Evolutionary conservation across 2,329 filamentous ascomycete species (phyloP).

Genomic region (Knufia fluminis): DNA sequence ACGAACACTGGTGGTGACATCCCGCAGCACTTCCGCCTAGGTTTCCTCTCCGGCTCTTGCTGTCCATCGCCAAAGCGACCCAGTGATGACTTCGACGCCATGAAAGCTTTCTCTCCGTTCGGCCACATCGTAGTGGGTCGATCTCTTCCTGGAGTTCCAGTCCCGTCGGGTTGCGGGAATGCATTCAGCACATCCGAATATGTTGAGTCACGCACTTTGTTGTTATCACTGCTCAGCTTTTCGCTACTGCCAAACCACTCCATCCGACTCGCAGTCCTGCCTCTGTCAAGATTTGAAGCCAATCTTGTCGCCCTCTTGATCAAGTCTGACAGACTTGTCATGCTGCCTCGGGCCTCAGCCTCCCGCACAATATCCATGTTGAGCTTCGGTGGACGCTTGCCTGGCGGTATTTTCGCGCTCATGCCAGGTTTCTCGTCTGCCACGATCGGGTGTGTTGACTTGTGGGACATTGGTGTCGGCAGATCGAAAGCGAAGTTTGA

Average conservation of each 20-base stretch:
- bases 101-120: constrained; percentile 22
- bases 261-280: constrained; percentile 54
- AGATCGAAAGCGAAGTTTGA: constrained; percentile 1
- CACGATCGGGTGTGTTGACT: constrained; percentile 12
- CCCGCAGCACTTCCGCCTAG: constrained; percentile 61
- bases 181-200: constrained; percentile 57
- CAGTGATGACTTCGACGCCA: constrained; percentile 26
- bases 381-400: constrained; percentile 56
- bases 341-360: constrained; percentile 74
- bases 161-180: constrained; percentile 49
- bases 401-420: constrained; percentile 32
- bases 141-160: constrained; percentile 35
- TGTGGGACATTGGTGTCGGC: background rate
- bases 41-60: constrained; percentile 31
- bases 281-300: constrained; percentile 79
- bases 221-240: constrained; percentile 17
- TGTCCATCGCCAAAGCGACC: constrained; percentile 21
- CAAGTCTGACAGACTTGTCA: constrained; percentile 85
- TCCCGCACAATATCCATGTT: constrained; percentile 74
- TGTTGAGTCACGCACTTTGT: constrained; percentile 36
- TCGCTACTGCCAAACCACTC: constrained; percentile 34
- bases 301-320: constrained; percentile 80
- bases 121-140: constrained; percentile 30
- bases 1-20: constrained; percentile 73
- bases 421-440: constrained; percentile 23